Percentiles rank a stretch among this genome's conserved stretches.
Evolutionary conservation across 495 filamentous ascomycete species (phyloP).

Genomic region (Talaromyces thailandensis): DNA sequence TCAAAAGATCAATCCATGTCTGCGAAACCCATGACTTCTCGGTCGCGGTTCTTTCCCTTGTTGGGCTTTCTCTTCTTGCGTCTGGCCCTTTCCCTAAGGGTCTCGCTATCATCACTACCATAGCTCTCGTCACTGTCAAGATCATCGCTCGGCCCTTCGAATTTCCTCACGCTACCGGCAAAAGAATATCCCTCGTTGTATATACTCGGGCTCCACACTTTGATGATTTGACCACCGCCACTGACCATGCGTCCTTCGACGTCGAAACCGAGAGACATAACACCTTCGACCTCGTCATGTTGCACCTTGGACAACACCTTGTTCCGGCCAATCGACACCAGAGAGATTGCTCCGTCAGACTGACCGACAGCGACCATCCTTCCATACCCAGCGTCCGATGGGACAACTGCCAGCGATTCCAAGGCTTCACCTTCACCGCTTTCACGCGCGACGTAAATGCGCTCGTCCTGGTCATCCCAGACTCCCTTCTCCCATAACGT

Average conservation of each 20-base stretch:
- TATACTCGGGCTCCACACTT: constrained; percentile 68
- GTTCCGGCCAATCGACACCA: constrained; percentile 48
- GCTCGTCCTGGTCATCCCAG: constrained; percentile 92
- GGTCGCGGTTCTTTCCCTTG: constrained; percentile 43
- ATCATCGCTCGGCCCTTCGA: constrained; percentile 33
- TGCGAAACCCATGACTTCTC: constrained; percentile 54
- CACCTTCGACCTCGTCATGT: constrained; percentile 80
- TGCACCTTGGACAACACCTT: constrained; percentile 49
- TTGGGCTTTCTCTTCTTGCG: constrained; percentile 51
- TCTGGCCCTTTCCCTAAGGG: constrained; percentile 24
- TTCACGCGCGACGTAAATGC: constrained; percentile 58
- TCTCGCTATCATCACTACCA: constrained; percentile 38
- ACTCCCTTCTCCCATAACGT: constrained; percentile 88
- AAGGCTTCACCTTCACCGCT: constrained; percentile 55
- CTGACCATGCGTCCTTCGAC: constrained; percentile 76
- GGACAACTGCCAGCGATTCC: constrained; percentile 59
- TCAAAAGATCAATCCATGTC: constrained; percentile 46
- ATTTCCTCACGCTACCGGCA: constrained; percentile 19
- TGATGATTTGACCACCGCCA: constrained; percentile 72
- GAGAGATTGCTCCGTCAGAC: constrained; percentile 56
- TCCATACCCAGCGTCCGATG: constrained; percentile 53
- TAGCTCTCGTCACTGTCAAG: constrained; percentile 24
- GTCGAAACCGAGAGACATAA: constrained; percentile 72
- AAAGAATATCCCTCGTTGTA: constrained; percentile 15
- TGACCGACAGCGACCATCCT: constrained; percentile 68